phyloP scores from a whole-genome alignment of 1,284 basidiomycete species.

The Cutaneotrichosporon mucoides region DNA sequence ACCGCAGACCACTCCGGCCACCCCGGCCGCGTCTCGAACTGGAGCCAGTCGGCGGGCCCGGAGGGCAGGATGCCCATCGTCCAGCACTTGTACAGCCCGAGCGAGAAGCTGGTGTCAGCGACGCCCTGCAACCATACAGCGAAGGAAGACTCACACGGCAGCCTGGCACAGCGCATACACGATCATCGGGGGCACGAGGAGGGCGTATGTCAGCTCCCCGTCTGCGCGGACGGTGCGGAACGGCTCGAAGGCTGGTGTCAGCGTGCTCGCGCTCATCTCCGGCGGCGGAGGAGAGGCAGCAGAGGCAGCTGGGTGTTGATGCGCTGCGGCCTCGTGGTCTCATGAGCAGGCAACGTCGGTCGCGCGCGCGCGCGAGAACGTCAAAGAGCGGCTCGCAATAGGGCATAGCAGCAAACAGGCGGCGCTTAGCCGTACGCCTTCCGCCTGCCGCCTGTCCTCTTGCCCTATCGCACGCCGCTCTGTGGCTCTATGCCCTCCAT shows the following conservation, averaged over 20 bases:
- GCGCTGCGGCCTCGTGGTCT: too few relatives aligned
- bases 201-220: conserved; percentile 29
- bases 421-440: too few relatives aligned
- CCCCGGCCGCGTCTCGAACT: conserved; percentile 68
- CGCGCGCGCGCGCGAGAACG: too few relatives aligned
- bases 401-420: too few relatives aligned
- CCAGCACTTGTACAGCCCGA: conserved; percentile 85
- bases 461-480: too few relatives aligned
- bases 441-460: too few relatives aligned
- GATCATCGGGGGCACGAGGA: conserved; percentile 42
- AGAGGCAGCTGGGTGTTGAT: too few relatives aligned
- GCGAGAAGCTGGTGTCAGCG: conserved; percentile 53
- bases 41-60: conserved; percentile 85
- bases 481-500: too few relatives aligned
- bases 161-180: conserved; percentile 45
- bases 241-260: conserved; percentile 45
- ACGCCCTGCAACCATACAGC: too few relatives aligned
- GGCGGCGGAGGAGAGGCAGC: too few relatives aligned
- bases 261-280: not conserved
- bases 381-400: too few relatives aligned
- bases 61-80: conserved; percentile 83
- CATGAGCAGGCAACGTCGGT: too few relatives aligned
- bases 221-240: conserved; percentile 27
- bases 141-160: conserved; percentile 35
- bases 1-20: conserved; percentile 19